Evolutionary conservation across 2,329 filamentous ascomycete species (phyloP), one percentile per base, ranked within the genome.

Genomic region (Exophiala dermatitidis): DNA sequence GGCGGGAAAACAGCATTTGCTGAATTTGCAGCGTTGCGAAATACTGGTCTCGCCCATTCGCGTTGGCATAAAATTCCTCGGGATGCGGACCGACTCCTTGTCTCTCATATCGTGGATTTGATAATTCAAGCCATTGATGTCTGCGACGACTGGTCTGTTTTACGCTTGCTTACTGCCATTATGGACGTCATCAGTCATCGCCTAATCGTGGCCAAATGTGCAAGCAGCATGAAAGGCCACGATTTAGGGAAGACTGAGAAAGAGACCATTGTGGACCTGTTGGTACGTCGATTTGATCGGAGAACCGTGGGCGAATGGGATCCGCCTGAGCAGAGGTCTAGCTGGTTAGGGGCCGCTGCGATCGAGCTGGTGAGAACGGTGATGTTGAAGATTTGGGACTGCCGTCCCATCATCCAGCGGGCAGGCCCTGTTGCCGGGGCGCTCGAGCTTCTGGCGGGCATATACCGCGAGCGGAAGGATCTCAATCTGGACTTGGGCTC

Each of bases 311-410:
- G 5, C 8, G 48, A 40, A 19, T 48, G 47, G 47, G 44, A 36
- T 8, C 26, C 38, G 6, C 19, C 37, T 26, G 52, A 53, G 5
- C 31, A 45, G 6, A 50, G 48, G 8, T 45, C 50, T 3, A 60
- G 55, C 38, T 56, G 58, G 55, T 50, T 58, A 6, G 54, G 52
- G 30, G 52, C 52, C 2, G 52, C 45, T 12, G 44, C 50, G 19
- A 32, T 64, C 10, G 60, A 64, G 44, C 50, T 64, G 26, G 52
- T 59, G 32, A 53, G 56, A 38, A 77, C 84, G 0, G 77, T 93
- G 1, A 79, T 95, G 64, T 71, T 94, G 42, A 81, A 83, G 51
- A 82, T 88, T 57, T 96, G 90, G 90, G 80, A 91, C 64, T 87
- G 88, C 0, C 80, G 80, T 50, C 79, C 86, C 1, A 79, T 84